Evolutionary conservation across 2,329 filamentous ascomycete species (phyloP).

Genomic region (Aaosphaeria pasadenensis): DNA sequence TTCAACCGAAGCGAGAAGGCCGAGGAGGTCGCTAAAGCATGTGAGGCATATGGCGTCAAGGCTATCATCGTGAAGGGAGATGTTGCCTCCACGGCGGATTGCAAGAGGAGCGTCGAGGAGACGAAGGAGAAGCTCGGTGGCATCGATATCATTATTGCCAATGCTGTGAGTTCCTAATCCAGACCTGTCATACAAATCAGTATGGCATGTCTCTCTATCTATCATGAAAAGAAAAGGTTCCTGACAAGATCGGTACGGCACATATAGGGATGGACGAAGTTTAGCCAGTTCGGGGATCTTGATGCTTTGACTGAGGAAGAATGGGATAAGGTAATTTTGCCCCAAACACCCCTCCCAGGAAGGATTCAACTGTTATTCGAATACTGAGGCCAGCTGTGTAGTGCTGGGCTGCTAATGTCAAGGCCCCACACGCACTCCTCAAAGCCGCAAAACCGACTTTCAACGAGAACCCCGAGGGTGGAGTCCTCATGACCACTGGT

Average conservation of each 20-base stretch:
- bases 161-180: slow-evolving; percentile 51
- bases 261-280: slow-evolving; percentile 59
- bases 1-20: slow-evolving; percentile 60
- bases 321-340: slow-evolving; percentile 56
- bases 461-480: slow-evolving; percentile 60
- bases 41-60: slow-evolving; percentile 53
- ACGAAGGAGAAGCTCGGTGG: slow-evolving; percentile 61
- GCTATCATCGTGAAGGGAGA: slow-evolving; percentile 57
- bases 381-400: slow-evolving; percentile 14
- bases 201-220: background rate
- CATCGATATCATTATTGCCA: slow-evolving; percentile 75
- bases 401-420: slow-evolving; percentile 64
- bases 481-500: slow-evolving; percentile 61
- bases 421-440: slow-evolving; percentile 49
- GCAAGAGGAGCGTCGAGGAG: slow-evolving; percentile 57
- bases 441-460: slow-evolving; percentile 58
- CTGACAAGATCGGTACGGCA: background rate
- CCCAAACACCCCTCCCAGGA: background rate
- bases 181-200: no score
- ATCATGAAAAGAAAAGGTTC: background rate
- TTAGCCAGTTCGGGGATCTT: slow-evolving; percentile 56
- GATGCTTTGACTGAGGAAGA: slow-evolving; percentile 59
- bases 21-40: slow-evolving; percentile 53
- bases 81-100: slow-evolving; percentile 51
- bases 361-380: slow-evolving; percentile 1